Percentiles rank a stretch among this genome's conserved stretches.
Conservation (phyloP, 2,329 filamentous ascomycete genomes). For the Geosmithia flava region DNA sequence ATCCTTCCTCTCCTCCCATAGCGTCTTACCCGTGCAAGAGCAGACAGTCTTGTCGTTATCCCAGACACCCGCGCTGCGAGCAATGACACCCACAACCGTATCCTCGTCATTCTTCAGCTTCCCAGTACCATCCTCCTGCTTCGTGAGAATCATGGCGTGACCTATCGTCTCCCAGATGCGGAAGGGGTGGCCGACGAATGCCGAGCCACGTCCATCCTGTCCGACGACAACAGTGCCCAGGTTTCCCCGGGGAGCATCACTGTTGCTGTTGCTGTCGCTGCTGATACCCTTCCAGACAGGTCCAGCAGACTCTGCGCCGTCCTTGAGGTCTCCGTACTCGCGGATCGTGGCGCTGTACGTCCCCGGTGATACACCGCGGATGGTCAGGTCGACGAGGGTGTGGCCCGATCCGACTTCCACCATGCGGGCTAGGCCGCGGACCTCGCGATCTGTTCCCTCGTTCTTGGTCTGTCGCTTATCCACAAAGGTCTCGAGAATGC, state of each 20-base stretch:
- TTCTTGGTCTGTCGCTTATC: slow-evolving; percentile 34
- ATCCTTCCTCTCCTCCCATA: slow-evolving; percentile 93
- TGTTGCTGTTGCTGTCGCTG: not conserved
- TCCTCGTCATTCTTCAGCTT: slow-evolving; percentile 60
- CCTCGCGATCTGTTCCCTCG: slow-evolving; percentile 36
- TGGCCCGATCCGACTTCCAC: slow-evolving; percentile 72
- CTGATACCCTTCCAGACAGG: slow-evolving; percentile 51
- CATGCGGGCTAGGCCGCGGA: slow-evolving; percentile 83
- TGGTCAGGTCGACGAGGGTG: slow-evolving; percentile 78
- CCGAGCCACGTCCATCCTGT: slow-evolving; percentile 60
- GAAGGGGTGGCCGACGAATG: slow-evolving; percentile 71
- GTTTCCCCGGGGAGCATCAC: slow-evolving; percentile 23
- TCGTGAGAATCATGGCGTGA: slow-evolving; percentile 77
- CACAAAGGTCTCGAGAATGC: slow-evolving; percentile 83
- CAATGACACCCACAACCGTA: slow-evolving; percentile 86
- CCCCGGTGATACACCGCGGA: slow-evolving; percentile 71
- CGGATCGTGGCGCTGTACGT: slow-evolving; percentile 76
- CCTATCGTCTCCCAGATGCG: slow-evolving; percentile 96
- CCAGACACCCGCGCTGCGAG: slow-evolving; percentile 94
- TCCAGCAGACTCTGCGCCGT: slow-evolving; percentile 72
- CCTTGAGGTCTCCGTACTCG: slow-evolving; percentile 74
- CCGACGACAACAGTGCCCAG: slow-evolving; percentile 69
- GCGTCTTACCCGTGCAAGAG: slow-evolving; percentile 92
- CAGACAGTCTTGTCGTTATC: slow-evolving; percentile 98
- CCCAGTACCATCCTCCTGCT: slow-evolving; percentile 38